Evolutionary conservation across 2,329 filamentous ascomycete genomes (phyloP).

Genomic region (Fusarium caatingaense): DNA sequence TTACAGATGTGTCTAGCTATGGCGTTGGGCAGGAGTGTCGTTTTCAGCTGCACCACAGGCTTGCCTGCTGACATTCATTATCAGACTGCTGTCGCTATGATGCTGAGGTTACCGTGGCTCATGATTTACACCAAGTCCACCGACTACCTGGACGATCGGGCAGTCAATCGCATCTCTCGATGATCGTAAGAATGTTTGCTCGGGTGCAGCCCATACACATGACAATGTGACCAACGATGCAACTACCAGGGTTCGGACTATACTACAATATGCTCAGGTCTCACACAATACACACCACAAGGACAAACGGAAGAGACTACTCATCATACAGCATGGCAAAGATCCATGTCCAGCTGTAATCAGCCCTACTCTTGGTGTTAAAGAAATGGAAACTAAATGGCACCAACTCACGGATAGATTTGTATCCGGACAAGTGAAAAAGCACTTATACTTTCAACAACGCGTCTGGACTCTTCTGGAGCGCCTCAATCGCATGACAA

Average conservation of each 20-base stretch:
- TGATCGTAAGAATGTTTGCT: background rate
- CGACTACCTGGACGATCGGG: background rate
- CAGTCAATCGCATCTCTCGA: background rate
- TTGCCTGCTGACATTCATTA: background rate
- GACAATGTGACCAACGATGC: background rate
- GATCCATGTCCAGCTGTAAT: constrained; percentile 25
- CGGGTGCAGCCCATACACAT: background rate
- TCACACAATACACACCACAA: background rate
- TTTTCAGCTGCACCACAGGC: background rate
- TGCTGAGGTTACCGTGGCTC: background rate
- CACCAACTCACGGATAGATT: constrained; percentile 10
- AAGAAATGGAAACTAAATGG: background rate
- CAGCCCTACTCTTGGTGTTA: background rate
- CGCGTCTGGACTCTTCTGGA: constrained; percentile 38
- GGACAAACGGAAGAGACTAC: background rate
- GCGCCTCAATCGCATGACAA: constrained; percentile 34
- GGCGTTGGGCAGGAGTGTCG: background rate
- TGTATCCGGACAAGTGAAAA: constrained; percentile 16
- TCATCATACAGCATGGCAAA: background rate
- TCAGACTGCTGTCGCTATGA: background rate
- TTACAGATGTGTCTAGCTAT: background rate
- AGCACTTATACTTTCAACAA: constrained; percentile 14
- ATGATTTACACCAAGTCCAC: background rate
- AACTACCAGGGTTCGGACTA: background rate
- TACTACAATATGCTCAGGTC: background rate